Evolutionary conservation across 305 asterid species (phyloP).

Genomic region (Plantago lanceolata): DNA sequence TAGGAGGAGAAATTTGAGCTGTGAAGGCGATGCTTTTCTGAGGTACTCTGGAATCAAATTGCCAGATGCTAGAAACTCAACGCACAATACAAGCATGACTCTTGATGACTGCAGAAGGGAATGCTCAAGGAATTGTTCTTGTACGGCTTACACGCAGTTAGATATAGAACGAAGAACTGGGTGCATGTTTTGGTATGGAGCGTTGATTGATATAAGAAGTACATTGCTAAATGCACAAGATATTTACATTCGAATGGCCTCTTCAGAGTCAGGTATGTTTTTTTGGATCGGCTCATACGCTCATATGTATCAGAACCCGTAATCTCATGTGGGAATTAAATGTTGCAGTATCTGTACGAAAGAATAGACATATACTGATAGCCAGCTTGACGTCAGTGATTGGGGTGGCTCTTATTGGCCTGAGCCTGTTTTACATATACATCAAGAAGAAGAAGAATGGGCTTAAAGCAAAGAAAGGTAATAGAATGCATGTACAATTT

Average conservation of each 20-base stretch:
- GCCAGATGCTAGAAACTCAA: slow-evolving; percentile 3
- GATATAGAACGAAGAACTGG: neutral
- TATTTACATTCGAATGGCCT: slow-evolving; percentile 20
- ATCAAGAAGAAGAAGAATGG: slow-evolving; percentile 8
- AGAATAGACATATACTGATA: slow-evolving; percentile 9
- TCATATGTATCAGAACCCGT: no score
- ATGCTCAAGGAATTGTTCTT: neutral
- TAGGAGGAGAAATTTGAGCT: slow-evolving; percentile 1
- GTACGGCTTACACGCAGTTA: slow-evolving; percentile 1
- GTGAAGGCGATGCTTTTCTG: slow-evolving; percentile 7
- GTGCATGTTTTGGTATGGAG: slow-evolving; percentile 1
- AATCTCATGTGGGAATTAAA: neutral
- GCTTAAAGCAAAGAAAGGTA: slow-evolving; percentile 1
- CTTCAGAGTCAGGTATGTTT: slow-evolving; percentile 8
- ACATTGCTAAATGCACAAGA: neutral
- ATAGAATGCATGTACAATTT: neutral
- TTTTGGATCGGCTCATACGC: neutral
- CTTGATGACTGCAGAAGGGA: neutral
- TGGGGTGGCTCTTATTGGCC: slow-evolving; percentile 21
- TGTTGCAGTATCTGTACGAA: slow-evolving; percentile 14
- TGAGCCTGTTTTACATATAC: slow-evolving; percentile 26
- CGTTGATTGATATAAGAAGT: neutral
- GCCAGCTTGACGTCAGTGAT: slow-evolving; percentile 22
- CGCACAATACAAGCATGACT: neutral
- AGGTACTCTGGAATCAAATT: slow-evolving; percentile 17